Conservation (phyloP, 352 stramenopile genomes). For the Phytophthora palmivora region DNA sequence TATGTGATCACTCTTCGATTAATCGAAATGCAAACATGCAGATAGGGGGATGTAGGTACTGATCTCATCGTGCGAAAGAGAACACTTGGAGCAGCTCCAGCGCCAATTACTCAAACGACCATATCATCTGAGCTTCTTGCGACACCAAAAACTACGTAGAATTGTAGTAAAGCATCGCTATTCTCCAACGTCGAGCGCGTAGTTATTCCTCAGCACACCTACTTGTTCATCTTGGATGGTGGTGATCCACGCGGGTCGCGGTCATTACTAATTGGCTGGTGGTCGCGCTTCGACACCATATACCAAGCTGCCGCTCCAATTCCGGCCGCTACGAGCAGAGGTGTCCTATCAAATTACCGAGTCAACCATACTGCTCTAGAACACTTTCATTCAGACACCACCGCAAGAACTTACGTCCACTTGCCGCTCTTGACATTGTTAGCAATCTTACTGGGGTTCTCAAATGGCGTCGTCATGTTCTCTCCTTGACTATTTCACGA, state of each 20-base stretch:
- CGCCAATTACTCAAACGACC: no score
- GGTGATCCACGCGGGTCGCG: constrained; percentile 27
- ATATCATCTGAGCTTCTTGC: no score
- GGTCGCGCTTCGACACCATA: constrained; percentile 34
- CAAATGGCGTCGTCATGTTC: constrained; percentile 38
- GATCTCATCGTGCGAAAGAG: no score
- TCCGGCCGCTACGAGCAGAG: constrained; percentile 35
- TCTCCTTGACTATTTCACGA: constrained; percentile 7
- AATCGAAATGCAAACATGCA: no score
- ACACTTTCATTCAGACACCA: no score
- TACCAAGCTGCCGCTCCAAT: constrained; percentile 41
- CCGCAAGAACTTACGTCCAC: constrained; percentile 28
- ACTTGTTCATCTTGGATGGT: constrained; percentile 38
- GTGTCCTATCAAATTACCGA: constrained; percentile 12
- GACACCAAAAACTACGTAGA: no score
- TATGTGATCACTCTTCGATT: no score
- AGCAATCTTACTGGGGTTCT: constrained; percentile 36
- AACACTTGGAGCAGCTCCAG: no score
- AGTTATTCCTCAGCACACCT: constrained; percentile 1
- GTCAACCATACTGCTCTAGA: background rate
- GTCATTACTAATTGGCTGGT: constrained; percentile 12
- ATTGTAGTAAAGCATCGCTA: background rate
- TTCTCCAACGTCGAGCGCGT: background rate
- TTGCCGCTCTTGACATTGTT: constrained; percentile 44
- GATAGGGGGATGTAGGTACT: no score